Percentiles rank a stretch among this genome's conserved stretches.
These are phyloP conservation scores for Teunomyces stri DNA, from an alignment of 805 yeast species.

Conservation along the genomic window DNA sequence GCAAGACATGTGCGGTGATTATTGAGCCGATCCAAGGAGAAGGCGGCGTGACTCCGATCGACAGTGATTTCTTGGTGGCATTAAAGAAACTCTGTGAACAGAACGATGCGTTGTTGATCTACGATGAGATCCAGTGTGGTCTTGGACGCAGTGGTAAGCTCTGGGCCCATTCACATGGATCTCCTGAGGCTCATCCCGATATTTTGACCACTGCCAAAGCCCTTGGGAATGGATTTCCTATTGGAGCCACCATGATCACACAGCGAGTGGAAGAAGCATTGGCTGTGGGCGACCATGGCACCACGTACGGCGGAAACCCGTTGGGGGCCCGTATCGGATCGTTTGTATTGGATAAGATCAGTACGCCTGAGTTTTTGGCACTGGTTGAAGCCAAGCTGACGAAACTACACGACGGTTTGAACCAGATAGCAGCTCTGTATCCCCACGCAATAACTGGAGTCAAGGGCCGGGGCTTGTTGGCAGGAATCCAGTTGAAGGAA, in stretches of 20 bases:
- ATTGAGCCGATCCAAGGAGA: conserved; percentile 98
- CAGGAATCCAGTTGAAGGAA: conserved; percentile 71
- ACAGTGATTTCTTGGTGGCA: conserved; percentile 59
- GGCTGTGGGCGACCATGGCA: conserved; percentile 94
- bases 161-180: conserved; percentile 86
- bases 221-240: conserved; percentile 93
- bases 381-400: conserved; percentile 62
- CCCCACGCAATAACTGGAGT: conserved; percentile 63
- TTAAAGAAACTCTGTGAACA: conserved; percentile 66
- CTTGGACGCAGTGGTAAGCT: conserved; percentile 87
- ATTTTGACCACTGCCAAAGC: conserved; percentile 94
- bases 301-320: conserved; percentile 97
- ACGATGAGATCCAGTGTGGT: conserved; percentile 97
- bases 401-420: conserved; percentile 50
- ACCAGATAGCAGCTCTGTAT: conserved; percentile 49
- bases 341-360: conserved; percentile 68
- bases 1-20: conserved; percentile 82
- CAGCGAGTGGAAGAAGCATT: conserved; percentile 71
- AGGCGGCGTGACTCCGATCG: conserved; percentile 83
- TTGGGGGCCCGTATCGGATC: conserved; percentile 79
- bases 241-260: conserved; percentile 88
- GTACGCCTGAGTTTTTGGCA: conserved; percentile 56
- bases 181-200: conserved; percentile 87
- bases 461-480: conserved; percentile 85
- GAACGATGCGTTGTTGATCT: conserved; percentile 73